Evolutionary conservation across 2,329 filamentous ascomycete genomes (phyloP), one percentile per base, ranked within the genome.

Genomic region (Sarocladiaceae sp.): DNA sequence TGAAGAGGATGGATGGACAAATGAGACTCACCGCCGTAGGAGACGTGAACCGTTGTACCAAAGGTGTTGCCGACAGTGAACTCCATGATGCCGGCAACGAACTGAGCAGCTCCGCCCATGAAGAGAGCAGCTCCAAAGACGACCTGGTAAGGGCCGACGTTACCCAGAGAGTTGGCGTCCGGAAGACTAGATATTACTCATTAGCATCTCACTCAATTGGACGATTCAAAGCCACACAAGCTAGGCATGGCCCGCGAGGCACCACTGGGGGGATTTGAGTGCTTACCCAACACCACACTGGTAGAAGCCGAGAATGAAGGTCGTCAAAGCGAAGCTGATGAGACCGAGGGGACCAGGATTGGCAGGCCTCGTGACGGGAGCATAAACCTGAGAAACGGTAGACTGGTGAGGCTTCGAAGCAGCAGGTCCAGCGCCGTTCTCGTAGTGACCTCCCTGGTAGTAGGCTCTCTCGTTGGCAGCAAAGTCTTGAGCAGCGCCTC

Each of bases 101-200:
- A 65, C 59, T 85, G 82, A n/a, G 83, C 73, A 6, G 83, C 66
- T 47, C 82, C 82, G 58, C 82, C 82, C 58, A 84, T 83, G 44
- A 46, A 44, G 6, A 37, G 16, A 3, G 43, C 31, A 35, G 35
- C 45, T 5, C 62, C 62, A 24, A 65, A 63, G 45, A 64, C 56
- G 40, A 58, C 61, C 39, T 65, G 61, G 40, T 63, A 54, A 33
- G 62, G 62, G 3, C 62, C 62, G 19, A 64, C 56, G 13, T 33
- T 48, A 26, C 58, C 60, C 7, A 63, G 46, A 4, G 62, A 61
- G 35, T 65, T 59, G 18, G 57, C 57, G 13, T 47, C 51, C 23
- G 62, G 62, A 27, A 65, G 59, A 21, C 62, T 65, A 26, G 15
- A 2, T 20, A 16, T 27, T 16, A 20, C 27, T 29, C 6, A 33